Conservation (phyloP, 1,284 basidiomycete genomes). For the Athelia psychrophila region DNA sequence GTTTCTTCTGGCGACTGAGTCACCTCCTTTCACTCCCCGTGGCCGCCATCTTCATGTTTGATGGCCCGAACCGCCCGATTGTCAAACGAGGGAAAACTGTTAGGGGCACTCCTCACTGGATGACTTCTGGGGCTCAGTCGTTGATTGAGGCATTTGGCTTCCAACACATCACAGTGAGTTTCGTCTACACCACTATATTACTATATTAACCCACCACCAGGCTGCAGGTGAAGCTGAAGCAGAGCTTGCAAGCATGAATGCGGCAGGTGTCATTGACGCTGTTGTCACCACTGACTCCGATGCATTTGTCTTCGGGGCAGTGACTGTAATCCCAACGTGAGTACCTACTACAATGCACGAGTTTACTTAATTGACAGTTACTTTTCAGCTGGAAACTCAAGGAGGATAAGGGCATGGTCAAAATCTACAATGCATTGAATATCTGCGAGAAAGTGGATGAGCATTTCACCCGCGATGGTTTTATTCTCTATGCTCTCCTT, state of each 20-base stretch:
- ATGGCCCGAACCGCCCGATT: neutral
- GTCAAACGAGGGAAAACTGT: neutral
- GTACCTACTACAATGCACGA: neutral
- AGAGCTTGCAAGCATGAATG: slow-evolving; percentile 2
- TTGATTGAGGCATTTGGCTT: slow-evolving; percentile 1
- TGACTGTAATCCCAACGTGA: slow-evolving; percentile 2
- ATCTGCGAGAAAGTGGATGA: neutral
- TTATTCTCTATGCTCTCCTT: neutral
- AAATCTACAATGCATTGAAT: neutral
- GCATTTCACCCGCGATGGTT: neutral
- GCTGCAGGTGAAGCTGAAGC: neutral
- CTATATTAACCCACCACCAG: neutral
- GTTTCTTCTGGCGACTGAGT: neutral
- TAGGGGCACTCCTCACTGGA: neutral
- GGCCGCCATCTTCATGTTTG: neutral
- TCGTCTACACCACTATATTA: neutral
- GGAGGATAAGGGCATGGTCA: neutral
- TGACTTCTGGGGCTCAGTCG: neutral
- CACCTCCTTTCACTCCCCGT: neutral
- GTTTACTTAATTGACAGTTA: no score
- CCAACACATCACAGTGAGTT: neutral
- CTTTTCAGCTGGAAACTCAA: neutral
- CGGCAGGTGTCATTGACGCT: slow-evolving; percentile 1
- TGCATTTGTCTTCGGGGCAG: slow-evolving; percentile 5
- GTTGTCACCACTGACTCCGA: slow-evolving; percentile 5